Evolutionary conservation across 345 rosid genomes (phyloP).

Genomic region (Draba incana): DNA sequence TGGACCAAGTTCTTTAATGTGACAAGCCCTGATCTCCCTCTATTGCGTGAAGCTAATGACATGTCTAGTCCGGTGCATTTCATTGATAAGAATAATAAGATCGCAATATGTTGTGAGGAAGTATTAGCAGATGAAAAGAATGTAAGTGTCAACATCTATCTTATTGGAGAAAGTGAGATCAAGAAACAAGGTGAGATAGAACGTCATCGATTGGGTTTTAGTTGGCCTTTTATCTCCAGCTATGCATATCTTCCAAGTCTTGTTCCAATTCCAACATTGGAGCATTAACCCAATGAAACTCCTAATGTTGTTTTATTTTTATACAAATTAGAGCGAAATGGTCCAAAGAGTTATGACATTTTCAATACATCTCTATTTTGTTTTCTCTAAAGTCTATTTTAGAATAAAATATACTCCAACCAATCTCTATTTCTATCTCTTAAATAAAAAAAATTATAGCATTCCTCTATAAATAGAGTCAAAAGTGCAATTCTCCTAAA

Average conservation of each 20-base stretch:
- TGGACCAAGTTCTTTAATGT: constrained; percentile 34
- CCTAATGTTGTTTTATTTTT: background rate
- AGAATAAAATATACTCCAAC: no score
- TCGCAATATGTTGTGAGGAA: constrained; percentile 28
- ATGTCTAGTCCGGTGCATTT: constrained; percentile 21
- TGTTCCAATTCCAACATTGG: constrained; percentile 25
- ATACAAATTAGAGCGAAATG: no score
- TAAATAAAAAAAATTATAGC: no score
- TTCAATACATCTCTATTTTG: no score
- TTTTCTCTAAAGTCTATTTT: no score
- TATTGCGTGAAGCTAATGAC: background rate
- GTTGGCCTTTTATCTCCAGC: constrained; percentile 29
- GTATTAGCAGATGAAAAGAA: background rate
- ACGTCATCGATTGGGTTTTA: constrained; percentile 19
- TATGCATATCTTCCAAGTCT: constrained; percentile 35
- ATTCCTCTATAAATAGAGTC: no score
- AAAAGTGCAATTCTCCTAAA: no score
- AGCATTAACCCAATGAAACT: background rate
- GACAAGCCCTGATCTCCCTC: constrained; percentile 1
- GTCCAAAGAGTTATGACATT: no score
- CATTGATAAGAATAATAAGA: constrained; percentile 20
- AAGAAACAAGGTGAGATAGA: constrained; percentile 23
- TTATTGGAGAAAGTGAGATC: constrained; percentile 21
- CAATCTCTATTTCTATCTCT: no score
- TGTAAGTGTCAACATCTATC: constrained; percentile 12